Evolutionary conservation across 1,139 yeast species (phyloP), one percentile per base, ranked within the genome.

Genomic region (Scheffersomyces parashehatae): DNA sequence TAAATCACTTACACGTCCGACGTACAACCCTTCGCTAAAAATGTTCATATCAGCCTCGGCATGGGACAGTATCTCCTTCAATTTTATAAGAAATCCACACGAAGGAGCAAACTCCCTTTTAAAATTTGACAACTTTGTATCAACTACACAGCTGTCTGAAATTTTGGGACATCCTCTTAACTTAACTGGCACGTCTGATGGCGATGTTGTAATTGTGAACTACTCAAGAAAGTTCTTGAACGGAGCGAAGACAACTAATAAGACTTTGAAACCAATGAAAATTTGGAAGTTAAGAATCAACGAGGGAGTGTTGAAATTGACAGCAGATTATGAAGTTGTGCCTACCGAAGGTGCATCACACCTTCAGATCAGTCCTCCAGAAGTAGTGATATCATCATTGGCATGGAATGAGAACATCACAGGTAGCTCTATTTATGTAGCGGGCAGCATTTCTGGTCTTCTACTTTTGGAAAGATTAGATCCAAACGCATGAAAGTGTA

Each of bases 381-480:
- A 81, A 11, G 69, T 83, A 3, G 64, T 71, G 15, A 68, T 88
- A 4, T 75, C 84, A 0, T 59, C 81, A 5, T 46, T 83, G 1
- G 75, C 79, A 8, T 87, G 96, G 91, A 81, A 81, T 54, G 86
- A 81, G 44, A 73, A 70, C 39, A 49, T 62, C 0, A 45, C 51
- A 1, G 75, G 74, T 29, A 81, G 82, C n/a, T 81, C 83, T 12
- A 71, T 78, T 60, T 85, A 77, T 61, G 84, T 85, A 3, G 83
- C 84, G n/a, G 83, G 83, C 1, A 76, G 85, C 12, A 76, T 79
- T 5, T 69, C 81, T 3, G 97, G 97, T 0, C 55, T 89, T 24
- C 53, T 89, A 7, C 68, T 89, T 1, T 57, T 89, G 13, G 95
- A 87, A 50, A 67, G 78, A 49, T 60, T 84, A 40, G 75, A 67